Percentiles rank a stretch among this genome's conserved stretches.
Evolutionary conservation across 805 yeast genomes (phyloP).

Genomic region (Ogataea saltuana): DNA sequence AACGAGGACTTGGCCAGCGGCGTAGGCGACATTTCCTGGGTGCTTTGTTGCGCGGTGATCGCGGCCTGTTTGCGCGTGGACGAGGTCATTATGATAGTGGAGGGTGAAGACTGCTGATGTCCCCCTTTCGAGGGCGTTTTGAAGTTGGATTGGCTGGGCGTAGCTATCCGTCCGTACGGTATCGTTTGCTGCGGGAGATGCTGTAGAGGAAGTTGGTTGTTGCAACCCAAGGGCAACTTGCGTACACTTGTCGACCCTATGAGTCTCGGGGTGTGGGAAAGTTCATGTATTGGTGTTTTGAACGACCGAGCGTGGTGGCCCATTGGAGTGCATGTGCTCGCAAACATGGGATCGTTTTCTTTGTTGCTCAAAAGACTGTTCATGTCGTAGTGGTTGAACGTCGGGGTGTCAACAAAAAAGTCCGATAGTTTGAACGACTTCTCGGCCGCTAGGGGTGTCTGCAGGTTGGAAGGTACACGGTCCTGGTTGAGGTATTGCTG

Average conservation of each 20-base stretch:
- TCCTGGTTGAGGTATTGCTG: conserved; percentile 3
- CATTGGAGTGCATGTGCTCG: conserved; percentile 24
- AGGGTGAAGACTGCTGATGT: conserved; percentile 35
- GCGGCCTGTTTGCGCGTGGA: conserved; percentile 23
- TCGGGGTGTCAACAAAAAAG: conserved; percentile 28
- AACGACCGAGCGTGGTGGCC: conserved; percentile 16
- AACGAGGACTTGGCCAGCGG: conserved; percentile 34
- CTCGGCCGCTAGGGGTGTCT: conserved; percentile 25
- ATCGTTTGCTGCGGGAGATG: conserved; percentile 8
- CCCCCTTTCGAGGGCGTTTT: conserved; percentile 25
- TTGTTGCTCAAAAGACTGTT: conserved; percentile 22
- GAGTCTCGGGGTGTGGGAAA: conserved; percentile 23
- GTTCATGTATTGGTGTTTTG: conserved; percentile 27
- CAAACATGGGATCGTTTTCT: conserved; percentile 26
- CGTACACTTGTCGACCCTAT: conserved; percentile 23
- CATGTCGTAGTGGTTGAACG: conserved; percentile 24
- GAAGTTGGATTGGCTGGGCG: conserved; percentile 21
- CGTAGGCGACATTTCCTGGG: conserved; percentile 33
- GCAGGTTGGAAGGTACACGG: conserved; percentile 10
- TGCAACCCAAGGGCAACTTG: conserved; percentile 17
- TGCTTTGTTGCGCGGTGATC: conserved; percentile 11
- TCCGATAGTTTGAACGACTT: conserved; percentile 25
- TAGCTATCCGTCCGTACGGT: conserved; percentile 10
- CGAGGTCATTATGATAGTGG: conserved; percentile 35
- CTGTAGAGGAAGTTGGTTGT: conserved; percentile 11